Conservation (phyloP, 306 rosid genomes). For the Lablab purpureus region DNA sequence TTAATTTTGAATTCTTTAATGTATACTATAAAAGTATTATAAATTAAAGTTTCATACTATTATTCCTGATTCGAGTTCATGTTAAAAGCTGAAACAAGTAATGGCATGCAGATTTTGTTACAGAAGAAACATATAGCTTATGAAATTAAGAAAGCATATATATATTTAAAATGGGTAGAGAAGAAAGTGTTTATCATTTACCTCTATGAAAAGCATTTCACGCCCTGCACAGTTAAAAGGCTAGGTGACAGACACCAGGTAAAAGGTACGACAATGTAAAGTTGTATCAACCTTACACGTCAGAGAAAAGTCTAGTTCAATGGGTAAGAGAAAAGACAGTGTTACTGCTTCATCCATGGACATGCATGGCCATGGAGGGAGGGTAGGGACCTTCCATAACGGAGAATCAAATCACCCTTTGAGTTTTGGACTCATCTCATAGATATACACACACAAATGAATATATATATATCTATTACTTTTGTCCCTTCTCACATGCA, state of each 20-base stretch:
- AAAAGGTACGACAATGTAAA: slow-evolving; percentile 15
- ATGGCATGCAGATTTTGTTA: background rate
- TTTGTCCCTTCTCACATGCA: slow-evolving; percentile 72
- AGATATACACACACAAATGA: background rate
- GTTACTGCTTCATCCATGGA: slow-evolving; percentile 2
- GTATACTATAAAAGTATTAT: background rate
- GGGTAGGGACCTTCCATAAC: slow-evolving; percentile 48
- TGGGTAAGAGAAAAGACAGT: background rate
- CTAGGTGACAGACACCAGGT: background rate
- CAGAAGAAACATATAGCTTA: background rate
- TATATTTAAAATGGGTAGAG: background rate
- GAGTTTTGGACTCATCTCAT: slow-evolving; percentile 44
- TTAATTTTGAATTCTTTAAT: background rate
- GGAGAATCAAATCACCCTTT: slow-evolving; percentile 35
- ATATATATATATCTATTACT: slow-evolving; percentile 3
- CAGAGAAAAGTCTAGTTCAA: slow-evolving; percentile 17
- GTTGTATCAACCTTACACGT: slow-evolving; percentile 6
- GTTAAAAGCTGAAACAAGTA: background rate
- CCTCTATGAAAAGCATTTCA: slow-evolving; percentile 6
- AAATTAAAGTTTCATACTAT: background rate
- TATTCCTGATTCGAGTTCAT: background rate
- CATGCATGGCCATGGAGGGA: slow-evolving; percentile 41
- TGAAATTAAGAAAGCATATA: background rate
- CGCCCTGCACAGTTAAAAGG: slow-evolving; percentile 40
- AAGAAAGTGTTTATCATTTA: background rate